Conservation (phyloP, 1,284 basidiomycete species). For the Moesziomyces parantarcticus region DNA sequence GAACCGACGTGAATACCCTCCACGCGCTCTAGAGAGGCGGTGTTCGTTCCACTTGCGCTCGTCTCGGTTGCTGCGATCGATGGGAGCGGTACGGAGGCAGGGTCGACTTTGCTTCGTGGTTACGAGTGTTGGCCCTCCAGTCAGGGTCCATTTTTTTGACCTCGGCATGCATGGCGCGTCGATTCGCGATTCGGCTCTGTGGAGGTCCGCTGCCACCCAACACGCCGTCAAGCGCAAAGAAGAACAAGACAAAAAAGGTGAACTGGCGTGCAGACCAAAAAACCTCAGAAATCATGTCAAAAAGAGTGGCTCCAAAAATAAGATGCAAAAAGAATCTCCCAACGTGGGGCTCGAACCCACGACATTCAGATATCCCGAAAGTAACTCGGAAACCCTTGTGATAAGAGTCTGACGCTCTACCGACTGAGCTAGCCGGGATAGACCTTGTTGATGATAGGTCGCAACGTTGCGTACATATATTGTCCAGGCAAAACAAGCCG, state of each 20-base stretch:
- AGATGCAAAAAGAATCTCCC: slow-evolving; percentile 52
- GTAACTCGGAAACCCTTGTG: slow-evolving; percentile 45
- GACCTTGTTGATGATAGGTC: not conserved
- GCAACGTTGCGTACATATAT: not conserved
- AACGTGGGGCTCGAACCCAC: slow-evolving; percentile 67
- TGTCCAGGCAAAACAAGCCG: too few species aligned
- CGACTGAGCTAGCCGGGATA: slow-evolving; percentile 68
- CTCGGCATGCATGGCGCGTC: not conserved
- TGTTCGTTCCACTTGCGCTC: too few species aligned
- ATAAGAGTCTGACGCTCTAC: slow-evolving; percentile 69
- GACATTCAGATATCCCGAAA: slow-evolving; percentile 62
- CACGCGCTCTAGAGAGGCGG: too few species aligned
- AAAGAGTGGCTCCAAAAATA: not conserved
- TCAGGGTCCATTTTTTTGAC: slow-evolving; percentile 11
- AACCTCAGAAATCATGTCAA: not conserved
- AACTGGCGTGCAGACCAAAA: not conserved
- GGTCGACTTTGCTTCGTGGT: too few species aligned
- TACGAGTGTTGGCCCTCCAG: not conserved
- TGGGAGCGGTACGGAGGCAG: too few species aligned
- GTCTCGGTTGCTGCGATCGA: too few species aligned
- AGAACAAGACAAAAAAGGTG: slow-evolving; percentile 3
- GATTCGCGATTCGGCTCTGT: slow-evolving; percentile 1
- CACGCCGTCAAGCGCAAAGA: not conserved
- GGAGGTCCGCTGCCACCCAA: slow-evolving; percentile 2
- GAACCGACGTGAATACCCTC: too few species aligned